Base-by-base conservation (phyloP, 2,329 filamentous ascomycete genomes). In the Penicillium sclerotigenum region DNA sequence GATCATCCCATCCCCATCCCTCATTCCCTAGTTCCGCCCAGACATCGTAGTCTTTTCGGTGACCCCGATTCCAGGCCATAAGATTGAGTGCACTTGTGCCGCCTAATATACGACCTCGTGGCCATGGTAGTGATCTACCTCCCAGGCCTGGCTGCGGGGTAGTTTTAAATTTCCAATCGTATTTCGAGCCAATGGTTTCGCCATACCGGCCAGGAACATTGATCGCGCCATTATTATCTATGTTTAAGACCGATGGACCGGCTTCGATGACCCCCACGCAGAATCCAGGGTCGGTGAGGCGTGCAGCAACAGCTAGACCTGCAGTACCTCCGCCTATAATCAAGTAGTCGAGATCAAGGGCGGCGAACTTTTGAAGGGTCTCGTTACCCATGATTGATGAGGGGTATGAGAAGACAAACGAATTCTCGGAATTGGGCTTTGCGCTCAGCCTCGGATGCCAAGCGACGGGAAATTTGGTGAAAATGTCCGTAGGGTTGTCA, bases 271-370 rank as follows among this genome's bases (percentile, higher is more conserved):
- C 75, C 8, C 73, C 74, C n/a, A 83, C 72, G 4, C 67, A 66
- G 56, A 78, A 55, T 33, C 69, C 51, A 40, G 74, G 58, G 49
- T 78, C 77, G 1, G 77, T 76, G 5, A 61, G 56, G 13, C 60
- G 58, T 6, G 47, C 47, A 9, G 56, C 5, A 81, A 83, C 69
- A 2, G 71, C 74, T 10, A 83, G 68, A 1, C 81, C 81, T 2
- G 79, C 78, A 1, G 79, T 82, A 9, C 81, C 81, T 33, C 81
- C 81, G 29, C 81, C 81, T 36, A 82, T 66, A 56, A 83, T 65
- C 34, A 82, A 52, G 52, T 62, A 54, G 31, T 59, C 45, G 49
- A 64, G 42, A n/a, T 41, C 33, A 16, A 47, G 42, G 13, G 51
- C 14, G 1, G 51, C 34, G 28, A 53, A 53, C 14, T 48, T 4